These are phyloP conservation scores for Leishmania aethiopica DNA, from an alignment of 208 protist species.

Conservation along the genomic window DNA sequence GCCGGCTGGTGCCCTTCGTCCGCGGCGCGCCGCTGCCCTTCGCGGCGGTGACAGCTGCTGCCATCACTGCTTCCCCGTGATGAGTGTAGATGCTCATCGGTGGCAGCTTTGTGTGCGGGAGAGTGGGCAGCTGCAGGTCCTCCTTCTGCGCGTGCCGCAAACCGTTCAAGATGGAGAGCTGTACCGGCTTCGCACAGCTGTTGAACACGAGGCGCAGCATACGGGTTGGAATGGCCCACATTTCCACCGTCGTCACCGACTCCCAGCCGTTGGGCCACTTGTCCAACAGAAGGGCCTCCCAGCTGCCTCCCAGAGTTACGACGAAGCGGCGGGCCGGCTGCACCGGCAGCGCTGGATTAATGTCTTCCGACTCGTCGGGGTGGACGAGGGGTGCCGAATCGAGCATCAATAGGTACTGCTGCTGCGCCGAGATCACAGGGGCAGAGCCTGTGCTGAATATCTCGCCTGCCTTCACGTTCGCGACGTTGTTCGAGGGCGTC, in stretches of 20 bases:
- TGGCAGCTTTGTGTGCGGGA: slow-evolving; percentile 72
- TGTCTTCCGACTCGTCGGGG: slow-evolving; percentile 76
- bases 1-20: neutral
- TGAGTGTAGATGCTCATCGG: slow-evolving; percentile 76
- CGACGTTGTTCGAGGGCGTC: neutral
- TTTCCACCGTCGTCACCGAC: slow-evolving; percentile 70
- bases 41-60: slow-evolving; percentile 8
- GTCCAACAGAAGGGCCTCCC: slow-evolving; percentile 83
- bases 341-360: slow-evolving; percentile 72
- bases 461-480: neutral
- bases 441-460: neutral
- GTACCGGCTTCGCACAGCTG: slow-evolving; percentile 49
- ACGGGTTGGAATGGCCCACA: slow-evolving; percentile 79
- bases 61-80: slow-evolving; percentile 26
- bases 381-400: slow-evolving; percentile 17
- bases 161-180: slow-evolving; percentile 61
- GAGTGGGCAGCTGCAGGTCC: slow-evolving; percentile 55
- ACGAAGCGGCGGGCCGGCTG: slow-evolving; percentile 58
- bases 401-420: slow-evolving; percentile 8
- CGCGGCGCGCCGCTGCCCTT: neutral
- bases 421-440: slow-evolving; percentile 9
- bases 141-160: slow-evolving; percentile 66
- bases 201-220: slow-evolving; percentile 81
- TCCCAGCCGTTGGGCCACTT: slow-evolving; percentile 92
- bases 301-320: slow-evolving; percentile 70